A percentile compares a stretch with the other conserved stretches of the same genome.
phyloP scores from a whole-genome alignment of 805 yeast genomes.

The Blastobotrys attinorum region DNA sequence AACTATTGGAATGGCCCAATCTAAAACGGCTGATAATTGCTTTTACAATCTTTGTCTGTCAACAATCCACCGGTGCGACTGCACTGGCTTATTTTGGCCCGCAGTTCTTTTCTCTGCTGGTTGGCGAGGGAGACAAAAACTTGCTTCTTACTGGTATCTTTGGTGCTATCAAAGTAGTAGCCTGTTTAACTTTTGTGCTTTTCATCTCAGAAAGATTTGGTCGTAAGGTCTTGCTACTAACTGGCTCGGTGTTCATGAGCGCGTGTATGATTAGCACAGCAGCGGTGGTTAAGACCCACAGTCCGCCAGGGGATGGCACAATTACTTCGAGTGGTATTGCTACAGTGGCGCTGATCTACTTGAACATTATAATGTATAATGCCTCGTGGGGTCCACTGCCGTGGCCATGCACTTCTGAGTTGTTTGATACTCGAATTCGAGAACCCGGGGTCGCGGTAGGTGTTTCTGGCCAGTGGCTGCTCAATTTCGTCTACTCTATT shows the following conservation, averaged over 20 bases:
- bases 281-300: not conserved
- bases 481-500: conserved; percentile 35
- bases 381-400: conserved; percentile 46
- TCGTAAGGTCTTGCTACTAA: conserved; percentile 52
- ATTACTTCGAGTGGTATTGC: conserved; percentile 40
- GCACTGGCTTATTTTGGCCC: conserved; percentile 88
- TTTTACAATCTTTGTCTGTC: conserved; percentile 30
- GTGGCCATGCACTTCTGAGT: conserved; percentile 64
- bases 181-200: conserved; percentile 48
- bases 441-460: conserved; percentile 57
- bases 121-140: conserved; percentile 44
- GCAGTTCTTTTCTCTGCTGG: conserved; percentile 60
- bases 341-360: conserved; percentile 43
- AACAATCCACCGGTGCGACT: conserved; percentile 40
- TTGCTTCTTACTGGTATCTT: conserved; percentile 36
- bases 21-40: conserved; percentile 34
- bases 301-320: conserved; percentile 1
- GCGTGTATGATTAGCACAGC: conserved; percentile 48
- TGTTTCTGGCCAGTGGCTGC: conserved; percentile 63
- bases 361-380: conserved; percentile 51
- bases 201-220: conserved; percentile 51
- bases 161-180: conserved; percentile 39
- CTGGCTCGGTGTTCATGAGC: conserved; percentile 59
- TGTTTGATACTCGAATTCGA: conserved; percentile 57
- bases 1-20: conserved; percentile 28